Evolutionary conservation across 148 eudicot genomes (phyloP), one percentile per base, ranked within the genome.

Genomic region (Fagopyrum homotropicum): DNA sequence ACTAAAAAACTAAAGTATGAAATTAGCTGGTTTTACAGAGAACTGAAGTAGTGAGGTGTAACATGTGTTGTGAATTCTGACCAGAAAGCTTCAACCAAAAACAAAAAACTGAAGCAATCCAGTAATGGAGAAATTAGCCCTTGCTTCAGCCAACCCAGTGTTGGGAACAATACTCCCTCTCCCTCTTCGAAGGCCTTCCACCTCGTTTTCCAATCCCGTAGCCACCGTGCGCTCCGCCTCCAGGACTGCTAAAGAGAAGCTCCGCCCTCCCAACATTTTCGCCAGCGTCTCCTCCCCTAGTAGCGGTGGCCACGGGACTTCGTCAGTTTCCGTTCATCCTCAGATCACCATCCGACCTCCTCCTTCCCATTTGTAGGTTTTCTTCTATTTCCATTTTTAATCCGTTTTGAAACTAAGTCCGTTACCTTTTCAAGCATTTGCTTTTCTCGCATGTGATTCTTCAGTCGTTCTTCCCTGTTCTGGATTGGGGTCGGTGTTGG

Each of bases 401-500:
- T 35, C 3, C 40, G 40, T 35, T 35, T 35, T 35, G 40, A 35
- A 1, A 35, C 40, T 35, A 35, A 35, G 40, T 35, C 35, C 9
- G 1, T 9, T 75, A 22, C 30, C 48, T 68, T 50, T 10, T 46
- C 29, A 6, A 40, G 48, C 68, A 6, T n/a, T 17, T 57, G 66
- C 7, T 55, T 43, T 66, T 45, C 50, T 54, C 45, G 55, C 16
- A 1, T 8, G 30, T 56, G 63, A 0, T 46, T 35, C 16, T 51
- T 11, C 76, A 93, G 98, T 64, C 92, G 97, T 57, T 91, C 98
- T 46, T 97, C 94, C 64, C 82, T 91, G 73, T 91, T 93, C 77
- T 91, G 97, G 98, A 85, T 93, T 83, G 98, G 94, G 80, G 89
- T 93, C 87, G 98, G 98, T 79, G 97, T 93, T 80, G 98, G 89